phyloP scores from a whole-genome alignment of 1,284 basidiomycete species.

The Puccinia triticina region DNA sequence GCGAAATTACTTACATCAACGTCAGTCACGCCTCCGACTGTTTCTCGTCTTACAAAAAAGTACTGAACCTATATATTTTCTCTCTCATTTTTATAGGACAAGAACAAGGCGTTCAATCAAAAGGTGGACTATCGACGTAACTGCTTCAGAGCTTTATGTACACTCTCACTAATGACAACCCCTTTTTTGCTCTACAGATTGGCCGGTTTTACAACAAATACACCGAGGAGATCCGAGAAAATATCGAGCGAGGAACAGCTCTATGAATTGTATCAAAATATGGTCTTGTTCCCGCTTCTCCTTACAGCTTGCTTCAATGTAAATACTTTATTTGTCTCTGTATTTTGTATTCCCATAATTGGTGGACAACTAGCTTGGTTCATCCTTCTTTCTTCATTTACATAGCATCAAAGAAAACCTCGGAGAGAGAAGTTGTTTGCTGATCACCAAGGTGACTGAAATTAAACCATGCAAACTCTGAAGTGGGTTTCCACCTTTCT shows the following conservation, averaged over 20 bases:
- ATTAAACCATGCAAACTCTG: too few relatives aligned
- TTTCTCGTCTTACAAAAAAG: not conserved
- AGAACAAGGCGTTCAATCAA: constrained; percentile 96
- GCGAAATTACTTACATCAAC: constrained; percentile 98
- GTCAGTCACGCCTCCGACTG: constrained; percentile 65
- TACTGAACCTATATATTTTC: not conserved
- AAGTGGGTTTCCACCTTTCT: too few relatives aligned
- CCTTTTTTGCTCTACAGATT: constrained; percentile 66
- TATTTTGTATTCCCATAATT: constrained; percentile 4
- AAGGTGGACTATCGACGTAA: constrained; percentile 68
- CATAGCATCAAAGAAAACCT: not conserved
- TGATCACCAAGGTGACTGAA: too few relatives aligned
- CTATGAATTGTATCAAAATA: constrained; percentile 63
- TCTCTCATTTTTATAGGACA: not conserved
- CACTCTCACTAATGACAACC: not conserved
- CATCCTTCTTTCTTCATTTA: not conserved
- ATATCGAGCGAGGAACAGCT: constrained; percentile 92
- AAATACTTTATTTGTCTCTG: not conserved
- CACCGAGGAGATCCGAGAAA: constrained; percentile 88
- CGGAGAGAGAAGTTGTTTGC: not conserved
- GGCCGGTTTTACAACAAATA: constrained; percentile 97
- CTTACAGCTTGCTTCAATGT: not conserved
- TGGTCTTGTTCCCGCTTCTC: not conserved
- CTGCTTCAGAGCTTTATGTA: not conserved
- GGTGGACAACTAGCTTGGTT: not conserved